phyloP scores from a whole-genome alignment of 2,329 filamentous ascomycete genomes.

The Calonectria pteridis region DNA sequence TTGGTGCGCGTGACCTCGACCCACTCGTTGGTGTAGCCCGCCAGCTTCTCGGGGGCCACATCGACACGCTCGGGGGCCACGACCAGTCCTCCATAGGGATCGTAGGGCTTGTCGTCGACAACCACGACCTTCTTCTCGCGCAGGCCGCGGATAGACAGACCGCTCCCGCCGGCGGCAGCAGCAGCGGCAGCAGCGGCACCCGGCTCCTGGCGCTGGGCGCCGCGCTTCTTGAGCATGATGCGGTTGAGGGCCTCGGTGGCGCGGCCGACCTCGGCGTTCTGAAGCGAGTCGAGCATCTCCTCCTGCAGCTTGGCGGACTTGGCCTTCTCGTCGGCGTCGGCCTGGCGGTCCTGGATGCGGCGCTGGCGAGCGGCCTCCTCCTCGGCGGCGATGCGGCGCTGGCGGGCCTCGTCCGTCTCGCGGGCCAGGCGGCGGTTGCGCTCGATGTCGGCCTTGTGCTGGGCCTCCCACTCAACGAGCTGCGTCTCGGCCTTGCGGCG shows the following conservation, averaged over 20 bases:
- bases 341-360: conserved; percentile 72
- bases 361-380: conserved; percentile 72
- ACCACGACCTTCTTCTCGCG: conserved; percentile 68
- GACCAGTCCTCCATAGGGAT: conserved; percentile 85
- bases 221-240: conserved; percentile 80
- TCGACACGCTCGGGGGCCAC: conserved; percentile 78
- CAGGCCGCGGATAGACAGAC: conserved; percentile 82
- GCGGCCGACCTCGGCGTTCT: conserved; percentile 69
- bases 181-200: conserved; percentile 51
- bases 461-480: conserved; percentile 74
- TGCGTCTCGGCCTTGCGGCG: conserved; percentile 60
- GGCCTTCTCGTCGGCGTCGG: conserved; percentile 78
- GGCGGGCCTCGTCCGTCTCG: conserved; percentile 66
- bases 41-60: conserved; percentile 61
- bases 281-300: conserved; percentile 78
- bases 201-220: conserved; percentile 60
- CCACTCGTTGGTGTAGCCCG: conserved; percentile 81
- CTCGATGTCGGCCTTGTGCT: conserved; percentile 78
- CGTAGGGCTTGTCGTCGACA: conserved; percentile 79
- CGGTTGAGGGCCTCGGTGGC: conserved; percentile 70
- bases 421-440: conserved; percentile 67
- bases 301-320: conserved; percentile 73
- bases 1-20: conserved; percentile 76
- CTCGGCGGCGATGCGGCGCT: conserved; percentile 71
- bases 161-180: conserved; percentile 32